Conservation (phyloP, 805 yeast species). For the Danielia reshetovae region DNA sequence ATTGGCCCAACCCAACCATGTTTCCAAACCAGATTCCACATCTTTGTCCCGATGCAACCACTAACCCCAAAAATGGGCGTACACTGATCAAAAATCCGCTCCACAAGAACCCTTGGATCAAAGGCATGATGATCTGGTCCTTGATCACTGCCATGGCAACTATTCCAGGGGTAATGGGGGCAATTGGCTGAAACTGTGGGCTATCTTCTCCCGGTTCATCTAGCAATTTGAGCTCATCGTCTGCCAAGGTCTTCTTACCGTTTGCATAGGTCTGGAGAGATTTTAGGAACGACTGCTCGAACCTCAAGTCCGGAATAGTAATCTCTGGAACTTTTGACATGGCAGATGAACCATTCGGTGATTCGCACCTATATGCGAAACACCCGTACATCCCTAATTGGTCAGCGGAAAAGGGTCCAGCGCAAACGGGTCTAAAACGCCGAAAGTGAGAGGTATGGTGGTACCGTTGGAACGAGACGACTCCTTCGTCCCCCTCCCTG, state of each 20-base stretch:
- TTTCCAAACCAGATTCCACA: slow-evolving; percentile 23
- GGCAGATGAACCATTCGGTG: no score
- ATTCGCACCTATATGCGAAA: no score
- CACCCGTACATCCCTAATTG: no score
- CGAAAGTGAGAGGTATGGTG: no score
- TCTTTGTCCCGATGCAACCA: slow-evolving; percentile 25
- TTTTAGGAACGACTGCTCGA: slow-evolving; percentile 55
- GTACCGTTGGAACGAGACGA: no score
- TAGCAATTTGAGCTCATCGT: slow-evolving; percentile 14
- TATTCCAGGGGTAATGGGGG: slow-evolving; percentile 40
- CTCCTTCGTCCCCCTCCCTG: no score
- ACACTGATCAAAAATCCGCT: slow-evolving; percentile 35
- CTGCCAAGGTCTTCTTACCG: slow-evolving; percentile 12
- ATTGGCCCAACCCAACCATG: slow-evolving; percentile 16
- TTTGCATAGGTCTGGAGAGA: slow-evolving; percentile 29
- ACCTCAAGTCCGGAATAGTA: slow-evolving; percentile 59
- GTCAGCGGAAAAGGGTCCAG: no score
- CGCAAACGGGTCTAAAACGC: no score
- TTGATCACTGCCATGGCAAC: slow-evolving; percentile 47
- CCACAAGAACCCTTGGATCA: slow-evolving; percentile 50
- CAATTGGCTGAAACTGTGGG: slow-evolving; percentile 22
- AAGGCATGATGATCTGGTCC: slow-evolving; percentile 52
- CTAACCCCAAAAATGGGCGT: slow-evolving; percentile 30
- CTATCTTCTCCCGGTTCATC: slow-evolving; percentile 6
- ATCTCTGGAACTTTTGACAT: slow-evolving; percentile 5